Evolutionary conservation across 164 flowering plant species (phyloP).

Genomic region (Stephania yunnanensis): DNA sequence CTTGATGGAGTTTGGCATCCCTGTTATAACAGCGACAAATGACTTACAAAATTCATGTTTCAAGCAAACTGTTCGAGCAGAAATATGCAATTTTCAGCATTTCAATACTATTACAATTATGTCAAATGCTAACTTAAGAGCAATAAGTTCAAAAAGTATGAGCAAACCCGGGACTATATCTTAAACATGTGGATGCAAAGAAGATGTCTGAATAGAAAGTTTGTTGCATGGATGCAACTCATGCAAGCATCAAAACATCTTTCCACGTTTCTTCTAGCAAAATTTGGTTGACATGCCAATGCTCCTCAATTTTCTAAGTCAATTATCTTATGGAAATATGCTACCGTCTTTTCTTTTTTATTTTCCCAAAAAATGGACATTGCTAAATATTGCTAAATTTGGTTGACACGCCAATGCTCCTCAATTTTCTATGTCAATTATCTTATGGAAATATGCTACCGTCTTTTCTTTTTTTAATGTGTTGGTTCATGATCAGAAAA

Average conservation of each 20-base stretch:
- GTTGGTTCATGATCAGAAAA: neutral
- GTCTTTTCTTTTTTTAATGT: neutral
- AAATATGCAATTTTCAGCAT: neutral
- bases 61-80: neutral
- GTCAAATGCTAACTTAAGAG: neutral
- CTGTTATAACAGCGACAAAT: conserved; percentile 11
- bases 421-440: neutral
- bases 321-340: neutral
- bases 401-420: neutral
- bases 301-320: neutral
- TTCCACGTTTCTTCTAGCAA: neutral
- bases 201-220: neutral
- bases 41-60: neutral
- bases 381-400: neutral
- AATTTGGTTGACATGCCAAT: neutral
- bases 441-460: neutral
- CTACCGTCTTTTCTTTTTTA: neutral
- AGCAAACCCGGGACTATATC: neutral
- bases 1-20: conserved; percentile 14
- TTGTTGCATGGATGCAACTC: neutral
- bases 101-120: neutral
- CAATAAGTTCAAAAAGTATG: neutral
- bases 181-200: neutral
- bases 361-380: too few species aligned
- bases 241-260: too few species aligned